Conservation (phyloP, 768 basidiomycete species). For the Harrya chromipes region DNA sequence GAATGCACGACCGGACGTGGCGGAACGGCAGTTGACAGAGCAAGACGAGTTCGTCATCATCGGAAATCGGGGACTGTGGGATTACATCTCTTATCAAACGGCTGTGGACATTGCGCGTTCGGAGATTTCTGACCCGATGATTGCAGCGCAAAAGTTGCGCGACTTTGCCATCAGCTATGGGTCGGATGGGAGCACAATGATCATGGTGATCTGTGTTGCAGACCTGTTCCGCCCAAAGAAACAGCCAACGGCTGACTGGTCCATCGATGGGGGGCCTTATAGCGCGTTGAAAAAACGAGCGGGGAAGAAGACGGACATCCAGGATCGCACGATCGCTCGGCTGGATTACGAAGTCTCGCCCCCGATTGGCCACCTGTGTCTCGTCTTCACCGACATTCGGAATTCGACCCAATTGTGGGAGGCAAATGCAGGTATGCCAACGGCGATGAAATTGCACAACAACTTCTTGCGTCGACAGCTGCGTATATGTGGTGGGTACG, state of each 20-base stretch:
- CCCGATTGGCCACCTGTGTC: slow-evolving; percentile 81
- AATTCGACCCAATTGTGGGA: slow-evolving; percentile 99
- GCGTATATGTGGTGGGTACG: slow-evolving; percentile 91
- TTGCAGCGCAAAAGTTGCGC: slow-evolving; percentile 93
- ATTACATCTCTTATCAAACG: slow-evolving; percentile 89
- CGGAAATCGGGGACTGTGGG: slow-evolving; percentile 91
- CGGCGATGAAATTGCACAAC: slow-evolving; percentile 90
- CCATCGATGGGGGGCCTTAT: slow-evolving; percentile 38
- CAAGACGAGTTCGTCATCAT: slow-evolving; percentile 96
- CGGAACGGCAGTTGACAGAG: slow-evolving; percentile 64
- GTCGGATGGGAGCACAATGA: slow-evolving; percentile 90
- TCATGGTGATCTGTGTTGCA: slow-evolving; percentile 89
- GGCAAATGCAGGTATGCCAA: slow-evolving; percentile 90
- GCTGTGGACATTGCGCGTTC: slow-evolving; percentile 93
- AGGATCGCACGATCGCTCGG: slow-evolving; percentile 56
- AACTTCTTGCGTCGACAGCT: slow-evolving; percentile 78
- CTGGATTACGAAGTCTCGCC: slow-evolving; percentile 79
- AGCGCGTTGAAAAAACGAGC: slow-evolving; percentile 29
- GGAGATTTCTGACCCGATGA: slow-evolving; percentile 67
- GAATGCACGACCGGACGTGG: slow-evolving; percentile 83
- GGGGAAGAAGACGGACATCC: slow-evolving; percentile 47
- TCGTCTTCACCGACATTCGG: slow-evolving; percentile 97
- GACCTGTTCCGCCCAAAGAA: slow-evolving; percentile 67
- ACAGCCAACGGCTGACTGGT: slow-evolving; percentile 33
- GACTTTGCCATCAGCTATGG: slow-evolving; percentile 98